Base-by-base conservation (phyloP, 345 rosid species). In the Eutrema yunnanense region DNA sequence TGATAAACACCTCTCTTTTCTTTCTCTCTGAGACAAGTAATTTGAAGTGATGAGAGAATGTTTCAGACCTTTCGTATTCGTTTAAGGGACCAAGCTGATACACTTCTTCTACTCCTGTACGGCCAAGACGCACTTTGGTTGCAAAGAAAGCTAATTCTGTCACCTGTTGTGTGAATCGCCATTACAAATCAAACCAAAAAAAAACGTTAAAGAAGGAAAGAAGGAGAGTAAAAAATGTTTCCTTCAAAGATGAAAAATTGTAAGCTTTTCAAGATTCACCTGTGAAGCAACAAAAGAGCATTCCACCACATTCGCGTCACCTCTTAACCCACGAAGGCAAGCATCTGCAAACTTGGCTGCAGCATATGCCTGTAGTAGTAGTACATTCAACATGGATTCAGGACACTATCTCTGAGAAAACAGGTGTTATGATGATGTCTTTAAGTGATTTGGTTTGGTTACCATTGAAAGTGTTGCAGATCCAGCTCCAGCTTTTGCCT, bases 381-480 rank as follows among this genome's bases (percentile, higher is more conserved):
- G 57, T 49, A 50, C 47, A 46, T 44, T 14, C 47, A 44, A 71
- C 6, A 22, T 19, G 8, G 33, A 14, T 40, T 56, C n/a, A 50
- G 14, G 10, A 58, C 56, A 71, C 32, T 11, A 1, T n/a, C 53
- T 19, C 1, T 6, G 27, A 52, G 22, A 42, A 12, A 49, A 26
- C 38, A 42, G n/a, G 62, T 49, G 32, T 19, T 58, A 29, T 12
- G 4, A 13, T 62, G 64, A 61, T 34, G 13, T 49, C 47, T 58
- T 41, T 9, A 2, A 52, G 41, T 44, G 43, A 65, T 14, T 54
- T 44, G 63, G 61, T 33, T 55, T 77, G 40, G 2, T 75, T 72
- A 90, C 93, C 96, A 90, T 90, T 47, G 96, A 90, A 36, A 86
- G 82, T 55, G 96, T 90, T 34, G 96, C 96, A 56, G 96, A 90